Evolutionary conservation across 1,284 basidiomycete genomes (phyloP).

Genomic region (Mycena sp.): DNA sequence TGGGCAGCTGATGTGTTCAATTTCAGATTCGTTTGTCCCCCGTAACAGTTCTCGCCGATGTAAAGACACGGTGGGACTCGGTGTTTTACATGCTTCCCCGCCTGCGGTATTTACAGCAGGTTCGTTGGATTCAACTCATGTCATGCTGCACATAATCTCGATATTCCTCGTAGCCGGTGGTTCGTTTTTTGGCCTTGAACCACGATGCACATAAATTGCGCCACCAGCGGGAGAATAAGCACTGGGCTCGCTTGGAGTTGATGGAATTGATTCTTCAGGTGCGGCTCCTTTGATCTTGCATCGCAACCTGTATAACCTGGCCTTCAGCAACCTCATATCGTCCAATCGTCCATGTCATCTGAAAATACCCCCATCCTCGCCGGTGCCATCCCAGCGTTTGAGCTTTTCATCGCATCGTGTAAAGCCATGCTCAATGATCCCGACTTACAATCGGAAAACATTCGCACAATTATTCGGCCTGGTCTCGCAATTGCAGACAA

Average conservation of each 20-base stretch:
- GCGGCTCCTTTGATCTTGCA: background rate
- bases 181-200: conserved; percentile 11
- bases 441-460: background rate
- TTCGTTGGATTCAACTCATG: background rate
- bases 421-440: conserved; percentile 15
- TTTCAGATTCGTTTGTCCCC: background rate
- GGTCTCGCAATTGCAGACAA: conserved; percentile 9
- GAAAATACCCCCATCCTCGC: conserved; percentile 25
- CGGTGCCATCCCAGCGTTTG: conserved; percentile 21
- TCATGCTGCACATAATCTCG: background rate
- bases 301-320: background rate
- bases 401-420: conserved; percentile 25
- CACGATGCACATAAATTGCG: background rate
- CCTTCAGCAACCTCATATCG: conserved; percentile 19
- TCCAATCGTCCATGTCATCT: conserved; percentile 20
- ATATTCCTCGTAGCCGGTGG: background rate
- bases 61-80: conserved; percentile 23
- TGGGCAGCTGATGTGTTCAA: background rate
- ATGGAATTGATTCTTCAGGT: conserved; percentile 14
- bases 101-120: conserved; percentile 16
- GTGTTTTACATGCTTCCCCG: conserved; percentile 23
- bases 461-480: background rate
- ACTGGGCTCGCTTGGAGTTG: conserved; percentile 18
- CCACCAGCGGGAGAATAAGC: conserved; percentile 2
- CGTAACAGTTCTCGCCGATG: conserved; percentile 21